Base-by-base conservation (phyloP, 2,329 filamentous ascomycete species). In the Phyllachora maydis region DNA sequence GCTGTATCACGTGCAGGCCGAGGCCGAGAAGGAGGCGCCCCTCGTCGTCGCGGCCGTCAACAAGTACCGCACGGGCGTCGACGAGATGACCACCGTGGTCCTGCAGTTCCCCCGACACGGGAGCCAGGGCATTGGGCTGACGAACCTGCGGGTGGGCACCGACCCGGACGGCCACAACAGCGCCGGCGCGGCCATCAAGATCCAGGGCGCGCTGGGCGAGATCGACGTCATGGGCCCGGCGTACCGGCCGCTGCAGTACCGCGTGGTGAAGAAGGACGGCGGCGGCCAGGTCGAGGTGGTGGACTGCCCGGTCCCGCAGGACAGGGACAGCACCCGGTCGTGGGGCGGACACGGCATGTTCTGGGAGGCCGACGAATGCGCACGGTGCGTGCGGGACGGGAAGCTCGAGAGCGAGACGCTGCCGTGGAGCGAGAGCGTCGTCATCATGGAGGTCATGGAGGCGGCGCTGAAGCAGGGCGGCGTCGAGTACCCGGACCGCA, bases 321-420 rank as follows among this genome's bases (percentile, higher is more conserved):
- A n/a, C n/a, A 40, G 42, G 26, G 61, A 67, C 35, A 35, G 46
- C 13, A 50, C 47, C 32, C 48, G 54, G 16, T 40, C 49, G 32
- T 59, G 51, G 49, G 79, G 78, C 8, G n/a, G n/a, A n/a, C 72
- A 79, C 32, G 81, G 79, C 23, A 88, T 90, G 77, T 88, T 79
- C 30, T 54, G 49, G 48, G 54, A 59, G 39, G 51, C 51, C 2
- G 52, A 55, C 37, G 46, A 49, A 35, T 39, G 34, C 17, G 46
- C 45, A 14, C 40, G 46, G 17, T 50, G 46, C 27, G 28, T 91
- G 27, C 57, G 73, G 20, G 79, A 88, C 41, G 77, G 79, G 12
- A 68, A 67, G 48, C 62, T 71, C 38, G 72, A 91, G 54, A 81
- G 78, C 41, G 58, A 62, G 22, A 60, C 59, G 8, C 50, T 88